Conservation (phyloP, 2,329 filamentous ascomycete genomes). For the Fonsecaea pedrosoi region DNA sequence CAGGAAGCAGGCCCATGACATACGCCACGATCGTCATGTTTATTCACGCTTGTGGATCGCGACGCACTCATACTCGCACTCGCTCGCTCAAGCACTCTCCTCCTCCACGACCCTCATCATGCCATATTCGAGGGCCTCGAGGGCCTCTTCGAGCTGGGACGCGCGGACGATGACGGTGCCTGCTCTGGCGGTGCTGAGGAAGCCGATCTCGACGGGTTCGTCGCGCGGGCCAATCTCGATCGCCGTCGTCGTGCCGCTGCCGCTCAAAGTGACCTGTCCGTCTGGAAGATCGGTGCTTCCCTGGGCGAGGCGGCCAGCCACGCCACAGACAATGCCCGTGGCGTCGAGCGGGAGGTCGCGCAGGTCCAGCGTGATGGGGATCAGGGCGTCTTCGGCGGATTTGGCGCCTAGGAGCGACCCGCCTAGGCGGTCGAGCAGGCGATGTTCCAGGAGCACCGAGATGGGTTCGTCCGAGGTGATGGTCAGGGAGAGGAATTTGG, state of each 20-base stretch:
- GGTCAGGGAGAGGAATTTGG: constrained; percentile 59
- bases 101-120: constrained; percentile 31
- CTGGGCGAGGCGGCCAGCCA: constrained; percentile 80
- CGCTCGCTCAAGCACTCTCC: not conserved
- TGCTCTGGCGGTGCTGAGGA: constrained; percentile 84
- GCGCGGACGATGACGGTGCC: constrained; percentile 86
- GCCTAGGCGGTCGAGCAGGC: constrained; percentile 50
- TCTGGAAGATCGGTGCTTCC: constrained; percentile 62
- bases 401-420: constrained; percentile 73
- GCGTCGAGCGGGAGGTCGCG: constrained; percentile 81
- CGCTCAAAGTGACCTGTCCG: not conserved
- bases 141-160: constrained; percentile 73
- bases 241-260: not conserved
- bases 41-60: no score
- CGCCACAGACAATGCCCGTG: constrained; percentile 92
- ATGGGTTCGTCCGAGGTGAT: constrained; percentile 54
- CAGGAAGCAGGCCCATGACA: no score
- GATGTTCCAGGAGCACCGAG: constrained; percentile 54
- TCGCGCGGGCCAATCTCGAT: not conserved
- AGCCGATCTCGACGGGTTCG: constrained; percentile 76
- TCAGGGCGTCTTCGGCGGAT: constrained; percentile 63
- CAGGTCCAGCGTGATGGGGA: constrained; percentile 89
- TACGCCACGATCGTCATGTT: no score
- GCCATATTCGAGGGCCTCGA: constrained; percentile 67
- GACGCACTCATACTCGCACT: not conserved